Base-by-base conservation (phyloP, 73 alveolate genomes). In the Durusdinium trenchii region DNA sequence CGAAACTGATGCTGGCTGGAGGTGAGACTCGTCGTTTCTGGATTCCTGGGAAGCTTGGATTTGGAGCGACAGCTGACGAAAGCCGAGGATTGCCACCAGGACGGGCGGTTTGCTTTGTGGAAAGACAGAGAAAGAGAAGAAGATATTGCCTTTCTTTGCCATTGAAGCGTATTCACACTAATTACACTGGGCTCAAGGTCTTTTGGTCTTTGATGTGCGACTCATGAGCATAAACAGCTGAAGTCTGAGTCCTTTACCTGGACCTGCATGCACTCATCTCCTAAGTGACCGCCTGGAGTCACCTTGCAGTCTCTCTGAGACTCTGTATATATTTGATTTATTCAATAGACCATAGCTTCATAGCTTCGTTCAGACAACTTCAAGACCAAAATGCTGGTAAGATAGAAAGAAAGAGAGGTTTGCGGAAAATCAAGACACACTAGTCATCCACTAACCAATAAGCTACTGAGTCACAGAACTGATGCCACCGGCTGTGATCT, bases 11-110 rank as follows among this genome's bases (percentile, higher is more conserved):
- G 23, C 69, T 2, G 36, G 52, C 36, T 35, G 50, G 73, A 76
- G 99, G 94, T 38, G 99, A 94, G 67, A 94, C 99, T 23, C 99
- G 99, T 40, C 91, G 99, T 43, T 94, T 94, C 83, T 94, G 99
- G 99, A 94, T 94, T 50, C 99, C 99, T 28, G 91, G 94, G 9
- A 94, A 94, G 76, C 82, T 94, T 48, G 99, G 78, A 40, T 94
- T 94, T 18, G 99, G 99, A 48, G 99, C 62, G 28, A 40, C 64
- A 10, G 84, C 99, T 3, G 99, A 94, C 35, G 99, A 91, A 69
- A 91, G 98, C 42, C 98, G 98, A 16, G 98, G 98, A 18, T 78
- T 91, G 43, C 98, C 98, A 12, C 98, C 98, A 91, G 98, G 98
- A 12, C 94, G 40, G n/a, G 71, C 42, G 43, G 61, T 47, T 42